These are phyloP conservation scores for Paspalum vaginatum DNA, from an alignment of 176 grass and related monocot genomes.

Conservation along the genomic window DNA sequence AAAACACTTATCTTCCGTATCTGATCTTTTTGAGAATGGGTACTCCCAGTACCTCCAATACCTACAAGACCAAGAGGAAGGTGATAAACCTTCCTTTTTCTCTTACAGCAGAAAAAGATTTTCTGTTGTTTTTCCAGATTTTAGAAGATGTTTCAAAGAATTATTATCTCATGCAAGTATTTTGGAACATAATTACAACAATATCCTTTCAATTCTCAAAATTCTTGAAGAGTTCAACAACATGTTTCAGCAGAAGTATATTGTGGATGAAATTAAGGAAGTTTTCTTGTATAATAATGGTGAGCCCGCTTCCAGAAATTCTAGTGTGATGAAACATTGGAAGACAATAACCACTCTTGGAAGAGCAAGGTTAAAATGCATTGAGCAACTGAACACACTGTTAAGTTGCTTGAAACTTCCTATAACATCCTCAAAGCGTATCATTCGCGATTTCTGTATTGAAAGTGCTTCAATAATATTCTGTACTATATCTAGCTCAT, in stretches of 20 bases:
- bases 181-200: conserved; percentile 46
- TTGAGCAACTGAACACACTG: conserved; percentile 52
- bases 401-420: conserved; percentile 54
- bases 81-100: conserved; percentile 43
- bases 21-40: conserved; percentile 52
- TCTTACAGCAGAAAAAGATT: conserved; percentile 51
- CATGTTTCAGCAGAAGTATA: conserved; percentile 23
- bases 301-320: not conserved
- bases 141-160: conserved; percentile 58
- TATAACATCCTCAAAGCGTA: conserved; percentile 17
- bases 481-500: conserved; percentile 66
- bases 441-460: conserved; percentile 49
- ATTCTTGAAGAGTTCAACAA: conserved; percentile 54
- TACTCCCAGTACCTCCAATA: conserved; percentile 42
- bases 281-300: conserved; percentile 45
- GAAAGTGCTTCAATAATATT: conserved; percentile 59
- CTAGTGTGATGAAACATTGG: conserved; percentile 4
- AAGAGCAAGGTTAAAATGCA: conserved; percentile 47
- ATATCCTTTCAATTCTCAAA: conserved; percentile 53
- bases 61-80: conserved; percentile 18
- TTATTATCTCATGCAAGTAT: conserved; percentile 55
- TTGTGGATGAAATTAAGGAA: conserved; percentile 37
- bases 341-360: conserved; percentile 34
- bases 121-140: conserved; percentile 32
- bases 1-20: conserved; percentile 46